Percentiles rank a stretch among this genome's conserved stretches.
Evolutionary conservation across 1,284 basidiomycete genomes (phyloP).

Genomic region (Cystobasidiaceae sp.): DNA sequence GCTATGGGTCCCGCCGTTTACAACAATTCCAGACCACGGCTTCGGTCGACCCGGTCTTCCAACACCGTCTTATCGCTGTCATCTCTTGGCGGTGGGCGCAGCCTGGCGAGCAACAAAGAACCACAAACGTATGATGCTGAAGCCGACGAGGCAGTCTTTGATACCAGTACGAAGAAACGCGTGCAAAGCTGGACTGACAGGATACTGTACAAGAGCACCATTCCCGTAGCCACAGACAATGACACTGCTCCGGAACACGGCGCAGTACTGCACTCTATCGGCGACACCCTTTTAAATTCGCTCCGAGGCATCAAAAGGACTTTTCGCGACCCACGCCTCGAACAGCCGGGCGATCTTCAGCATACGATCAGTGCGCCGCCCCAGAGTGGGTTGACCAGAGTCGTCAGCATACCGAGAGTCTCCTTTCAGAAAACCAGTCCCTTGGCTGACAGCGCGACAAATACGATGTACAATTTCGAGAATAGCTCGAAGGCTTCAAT

Average conservation of each 20-base stretch:
- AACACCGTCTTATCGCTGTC: slow-evolving; percentile 4
- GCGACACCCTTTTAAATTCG: not conserved
- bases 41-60: slow-evolving; percentile 16
- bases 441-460: not conserved
- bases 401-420: not conserved
- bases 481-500: not conserved
- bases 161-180: slow-evolving; percentile 40
- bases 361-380: not conserved
- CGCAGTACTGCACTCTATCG: not conserved
- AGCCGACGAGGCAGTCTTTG: slow-evolving; percentile 32
- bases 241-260: not conserved
- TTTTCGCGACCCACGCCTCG: not conserved
- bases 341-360: not conserved
- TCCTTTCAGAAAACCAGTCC: not conserved
- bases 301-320: slow-evolving; percentile 1
- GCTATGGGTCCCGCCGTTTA: no score
- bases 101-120: slow-evolving; percentile 7
- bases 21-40: not conserved
- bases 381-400: not conserved
- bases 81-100: not conserved
- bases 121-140: not conserved
- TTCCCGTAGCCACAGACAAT: not conserved
- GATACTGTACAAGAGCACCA: slow-evolving; percentile 30
- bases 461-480: not conserved
- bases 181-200: slow-evolving; percentile 40